A percentile compares a stretch with the other conserved stretches of the same genome.
phyloP scores from a whole-genome alignment of 2,329 filamentous ascomycete species.

The Exserohilum rostratum region DNA sequence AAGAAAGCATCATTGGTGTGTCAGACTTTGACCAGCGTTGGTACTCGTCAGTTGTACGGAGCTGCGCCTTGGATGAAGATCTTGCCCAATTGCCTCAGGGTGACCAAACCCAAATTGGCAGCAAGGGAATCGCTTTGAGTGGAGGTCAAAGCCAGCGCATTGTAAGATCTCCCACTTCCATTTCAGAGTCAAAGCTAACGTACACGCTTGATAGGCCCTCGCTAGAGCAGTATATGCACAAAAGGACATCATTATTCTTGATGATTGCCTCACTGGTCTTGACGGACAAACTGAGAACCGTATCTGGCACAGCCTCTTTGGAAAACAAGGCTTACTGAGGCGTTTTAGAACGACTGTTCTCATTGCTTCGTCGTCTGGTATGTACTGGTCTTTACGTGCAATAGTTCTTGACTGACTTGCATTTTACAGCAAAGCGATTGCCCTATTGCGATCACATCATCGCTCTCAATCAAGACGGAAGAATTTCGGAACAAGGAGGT shows the following conservation, averaged over 20 bases:
- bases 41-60: constrained; percentile 46
- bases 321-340: constrained; percentile 54
- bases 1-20: constrained; percentile 46
- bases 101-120: constrained; percentile 56
- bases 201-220: constrained; percentile 46
- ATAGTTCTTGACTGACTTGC: neutral
- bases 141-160: constrained; percentile 61
- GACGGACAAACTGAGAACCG: constrained; percentile 57
- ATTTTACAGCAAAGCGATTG: constrained; percentile 38
- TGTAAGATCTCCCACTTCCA: constrained; percentile 36
- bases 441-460: constrained; percentile 52
- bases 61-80: constrained; percentile 45
- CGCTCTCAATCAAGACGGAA: constrained; percentile 44
- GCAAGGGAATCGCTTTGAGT: constrained; percentile 58
- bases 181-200: constrained; percentile 15
- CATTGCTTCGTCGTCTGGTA: constrained; percentile 38
- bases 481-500: constrained; percentile 49
- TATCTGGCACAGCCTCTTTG: constrained; percentile 56
- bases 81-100: constrained; percentile 40
- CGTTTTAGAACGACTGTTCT: constrained; percentile 45
- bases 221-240: constrained; percentile 60
- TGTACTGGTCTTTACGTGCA: neutral
- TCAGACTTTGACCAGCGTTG: constrained; percentile 45
- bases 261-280: constrained; percentile 60
- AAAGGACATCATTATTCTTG: constrained; percentile 56